These are phyloP conservation scores for Phytopythium delawarense DNA, from an alignment of 352 stramenopile genomes.

Conservation along the genomic window DNA sequence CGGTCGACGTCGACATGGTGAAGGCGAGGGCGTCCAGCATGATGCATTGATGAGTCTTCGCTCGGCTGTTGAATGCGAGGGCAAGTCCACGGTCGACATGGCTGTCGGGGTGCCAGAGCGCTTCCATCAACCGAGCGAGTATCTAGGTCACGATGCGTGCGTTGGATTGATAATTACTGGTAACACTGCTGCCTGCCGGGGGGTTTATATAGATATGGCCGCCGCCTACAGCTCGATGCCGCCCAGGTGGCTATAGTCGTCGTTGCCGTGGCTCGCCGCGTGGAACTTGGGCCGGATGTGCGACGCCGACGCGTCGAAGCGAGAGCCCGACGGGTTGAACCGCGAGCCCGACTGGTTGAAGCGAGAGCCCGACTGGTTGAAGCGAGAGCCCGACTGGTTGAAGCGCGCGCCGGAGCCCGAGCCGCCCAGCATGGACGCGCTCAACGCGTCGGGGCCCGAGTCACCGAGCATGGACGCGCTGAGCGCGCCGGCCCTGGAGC, in stretches of 20 bases:
- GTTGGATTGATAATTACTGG: constrained; percentile 1
- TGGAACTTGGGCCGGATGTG: constrained; percentile 11
- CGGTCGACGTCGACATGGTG: too few species aligned
- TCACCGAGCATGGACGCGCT: neutral
- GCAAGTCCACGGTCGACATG: too few species aligned
- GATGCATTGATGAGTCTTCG: too few species aligned
- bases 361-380: neutral
- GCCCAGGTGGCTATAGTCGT: constrained; percentile 25
- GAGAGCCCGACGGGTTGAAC: neutral
- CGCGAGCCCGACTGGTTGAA: neutral
- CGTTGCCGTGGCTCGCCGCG: constrained; percentile 13
- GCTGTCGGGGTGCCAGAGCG: too few species aligned
- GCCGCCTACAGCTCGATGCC: constrained; percentile 34
- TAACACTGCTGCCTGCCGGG: neutral
- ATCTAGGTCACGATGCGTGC: neutral
- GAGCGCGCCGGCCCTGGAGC: neutral
- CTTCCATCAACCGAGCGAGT: too few species aligned
- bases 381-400: too few species aligned
- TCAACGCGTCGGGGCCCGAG: neutral
- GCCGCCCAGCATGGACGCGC: neutral
- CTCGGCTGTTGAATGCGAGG: too few species aligned
- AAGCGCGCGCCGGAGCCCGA: too few species aligned
- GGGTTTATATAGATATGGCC: neutral
- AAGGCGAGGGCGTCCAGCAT: too few species aligned
- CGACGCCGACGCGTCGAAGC: neutral